Percentiles rank a stretch among this genome's conserved stretches.
phyloP scores from a whole-genome alignment of 768 basidiomycete genomes.

The Clavaria fumosa region DNA sequence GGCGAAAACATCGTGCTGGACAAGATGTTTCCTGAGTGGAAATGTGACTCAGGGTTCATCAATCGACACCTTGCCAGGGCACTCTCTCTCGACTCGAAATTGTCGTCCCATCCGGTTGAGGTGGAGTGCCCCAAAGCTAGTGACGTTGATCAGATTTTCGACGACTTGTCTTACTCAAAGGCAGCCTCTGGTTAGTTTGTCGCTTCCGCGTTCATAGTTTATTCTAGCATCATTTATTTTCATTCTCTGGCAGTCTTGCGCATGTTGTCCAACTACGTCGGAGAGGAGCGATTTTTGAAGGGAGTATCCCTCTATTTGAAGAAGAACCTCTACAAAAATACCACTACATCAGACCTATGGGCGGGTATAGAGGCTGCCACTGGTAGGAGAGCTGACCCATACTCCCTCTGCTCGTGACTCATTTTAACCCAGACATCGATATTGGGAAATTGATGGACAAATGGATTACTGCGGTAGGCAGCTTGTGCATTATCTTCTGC shows the following conservation, averaged over 20 bases:
- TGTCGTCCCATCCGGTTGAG: slow-evolving; percentile 86
- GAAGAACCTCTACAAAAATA: slow-evolving; percentile 72
- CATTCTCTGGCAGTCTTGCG: slow-evolving; percentile 62
- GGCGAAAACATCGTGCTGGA: too few species aligned
- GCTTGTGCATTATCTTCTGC: too few species aligned
- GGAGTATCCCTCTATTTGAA: slow-evolving; percentile 90
- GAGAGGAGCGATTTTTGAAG: slow-evolving; percentile 75
- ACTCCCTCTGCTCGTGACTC: background rate
- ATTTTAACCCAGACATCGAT: slow-evolving; percentile 33
- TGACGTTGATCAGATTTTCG: slow-evolving; percentile 81
- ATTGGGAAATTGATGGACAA: slow-evolving; percentile 74
- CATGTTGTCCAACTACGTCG: slow-evolving; percentile 82
- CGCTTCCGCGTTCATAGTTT: background rate
- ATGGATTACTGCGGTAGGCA: slow-evolving; percentile 70
- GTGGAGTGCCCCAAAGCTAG: slow-evolving; percentile 80
- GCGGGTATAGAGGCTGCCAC: slow-evolving; percentile 66
- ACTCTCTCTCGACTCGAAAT: slow-evolving; percentile 66
- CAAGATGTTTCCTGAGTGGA: slow-evolving; percentile 78
- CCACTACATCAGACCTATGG: slow-evolving; percentile 78
- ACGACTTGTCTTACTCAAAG: slow-evolving; percentile 75
- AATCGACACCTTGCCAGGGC: slow-evolving; percentile 64
- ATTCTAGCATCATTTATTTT: background rate
- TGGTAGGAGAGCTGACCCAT: slow-evolving; percentile 18
- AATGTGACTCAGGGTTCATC: slow-evolving; percentile 68
- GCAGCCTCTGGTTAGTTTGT: slow-evolving; percentile 47